These are phyloP conservation scores for Pyrenula aspistea DNA, from an alignment of 495 filamentous ascomycete genomes.

Conservation along the genomic window DNA sequence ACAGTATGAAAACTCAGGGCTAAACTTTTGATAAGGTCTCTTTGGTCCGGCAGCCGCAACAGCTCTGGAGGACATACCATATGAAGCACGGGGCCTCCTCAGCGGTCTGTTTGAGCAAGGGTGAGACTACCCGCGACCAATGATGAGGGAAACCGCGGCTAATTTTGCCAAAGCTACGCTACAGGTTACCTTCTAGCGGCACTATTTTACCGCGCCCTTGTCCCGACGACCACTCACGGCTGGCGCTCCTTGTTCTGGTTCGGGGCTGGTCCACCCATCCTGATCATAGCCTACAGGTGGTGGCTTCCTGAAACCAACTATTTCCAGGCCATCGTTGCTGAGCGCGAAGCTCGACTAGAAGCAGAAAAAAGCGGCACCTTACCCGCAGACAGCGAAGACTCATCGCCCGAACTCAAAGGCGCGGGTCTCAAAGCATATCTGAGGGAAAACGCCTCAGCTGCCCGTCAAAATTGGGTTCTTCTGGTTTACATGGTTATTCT, in stretches of 20 bases:
- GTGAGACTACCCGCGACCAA: too few relatives aligned
- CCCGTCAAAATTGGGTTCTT: slow-evolving; percentile 25
- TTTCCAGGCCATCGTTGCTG: slow-evolving; percentile 33
- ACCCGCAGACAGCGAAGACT: slow-evolving; percentile 38
- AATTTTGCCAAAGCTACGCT: slow-evolving; percentile 46
- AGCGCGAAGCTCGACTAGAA: slow-evolving; percentile 14
- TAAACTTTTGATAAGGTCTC: slow-evolving; percentile 20
- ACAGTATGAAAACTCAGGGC: background rate
- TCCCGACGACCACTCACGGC: slow-evolving; percentile 58
- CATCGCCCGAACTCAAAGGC: slow-evolving; percentile 30
- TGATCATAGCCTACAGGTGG: slow-evolving; percentile 69
- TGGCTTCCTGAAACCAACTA: slow-evolving; percentile 64
- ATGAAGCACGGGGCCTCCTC: slow-evolving; percentile 60
- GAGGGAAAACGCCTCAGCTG: slow-evolving; percentile 12
- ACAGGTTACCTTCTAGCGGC: slow-evolving; percentile 77
- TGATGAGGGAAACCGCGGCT: too few relatives aligned
- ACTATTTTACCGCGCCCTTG: slow-evolving; percentile 61
- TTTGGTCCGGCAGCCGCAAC: slow-evolving; percentile 83
- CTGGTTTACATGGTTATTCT: slow-evolving; percentile 30
- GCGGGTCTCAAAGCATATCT: slow-evolving; percentile 15
- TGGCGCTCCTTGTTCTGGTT: slow-evolving; percentile 88
- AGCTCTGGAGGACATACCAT: slow-evolving; percentile 72
- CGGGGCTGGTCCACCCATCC: slow-evolving; percentile 62
- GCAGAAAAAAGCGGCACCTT: slow-evolving; percentile 33
- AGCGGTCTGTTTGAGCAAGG: slow-evolving; percentile 70